These are phyloP conservation scores for Microcos paniculata DNA, from an alignment of 345 rosid genomes.

Conservation along the genomic window DNA sequence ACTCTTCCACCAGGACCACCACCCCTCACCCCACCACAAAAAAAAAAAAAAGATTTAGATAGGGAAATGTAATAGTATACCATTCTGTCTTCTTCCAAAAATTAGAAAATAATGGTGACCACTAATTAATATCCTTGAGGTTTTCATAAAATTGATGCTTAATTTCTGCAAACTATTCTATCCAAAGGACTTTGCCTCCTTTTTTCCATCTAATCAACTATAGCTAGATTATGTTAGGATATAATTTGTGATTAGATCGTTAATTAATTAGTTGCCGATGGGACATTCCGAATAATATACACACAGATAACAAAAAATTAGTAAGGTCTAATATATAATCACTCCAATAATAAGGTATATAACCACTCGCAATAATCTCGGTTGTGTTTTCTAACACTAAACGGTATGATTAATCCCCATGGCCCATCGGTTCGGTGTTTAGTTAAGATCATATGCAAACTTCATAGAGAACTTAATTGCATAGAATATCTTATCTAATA, in stretches of 20 bases:
- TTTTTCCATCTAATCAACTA: neutral
- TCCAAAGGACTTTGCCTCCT: neutral
- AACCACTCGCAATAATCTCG: conserved; percentile 11
- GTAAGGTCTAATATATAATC: neutral
- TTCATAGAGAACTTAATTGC: too few relatives aligned
- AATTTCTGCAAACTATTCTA: neutral
- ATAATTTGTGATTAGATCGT: neutral
- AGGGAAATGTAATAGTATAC: neutral
- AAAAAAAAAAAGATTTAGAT: neutral
- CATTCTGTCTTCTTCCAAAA: neutral
- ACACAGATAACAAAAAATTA: neutral
- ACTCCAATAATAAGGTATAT: neutral
- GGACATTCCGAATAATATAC: neutral
- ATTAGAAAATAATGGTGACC: neutral
- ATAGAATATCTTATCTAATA: neutral
- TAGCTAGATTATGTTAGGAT: neutral
- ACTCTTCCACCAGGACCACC: too few relatives aligned
- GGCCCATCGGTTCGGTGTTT: neutral
- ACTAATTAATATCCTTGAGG: neutral
- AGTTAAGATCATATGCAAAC: neutral
- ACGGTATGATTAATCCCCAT: neutral
- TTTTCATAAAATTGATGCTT: conserved; percentile 4
- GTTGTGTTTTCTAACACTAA: neutral
- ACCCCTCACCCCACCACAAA: too few relatives aligned
- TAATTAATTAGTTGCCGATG: neutral